phyloP scores from a whole-genome alignment of 163 green algal genomes.

The Volvox carteri region DNA sequence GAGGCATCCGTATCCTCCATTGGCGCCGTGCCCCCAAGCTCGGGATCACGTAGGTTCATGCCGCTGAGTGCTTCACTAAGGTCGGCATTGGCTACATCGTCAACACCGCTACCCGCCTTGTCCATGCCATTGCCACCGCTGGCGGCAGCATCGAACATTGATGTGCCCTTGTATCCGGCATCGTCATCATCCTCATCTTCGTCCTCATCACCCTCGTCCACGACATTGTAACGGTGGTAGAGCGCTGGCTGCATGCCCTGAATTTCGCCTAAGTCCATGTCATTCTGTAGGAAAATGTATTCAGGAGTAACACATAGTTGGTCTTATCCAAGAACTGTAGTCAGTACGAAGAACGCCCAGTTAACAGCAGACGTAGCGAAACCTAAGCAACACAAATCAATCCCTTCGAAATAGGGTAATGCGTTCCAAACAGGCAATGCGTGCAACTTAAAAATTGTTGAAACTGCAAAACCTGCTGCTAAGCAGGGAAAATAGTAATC shows the following conservation, averaged over 20 bases:
- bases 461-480: no score
- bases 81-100: conserved; percentile 17
- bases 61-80: conserved; percentile 51
- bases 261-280: conserved; percentile 63
- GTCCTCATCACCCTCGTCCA: conserved; percentile 79
- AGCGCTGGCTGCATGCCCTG: conserved; percentile 68
- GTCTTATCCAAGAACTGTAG: no score
- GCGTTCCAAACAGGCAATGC: no score
- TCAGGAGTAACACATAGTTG: neutral
- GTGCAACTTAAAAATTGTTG: no score
- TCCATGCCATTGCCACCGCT: neutral
- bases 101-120: neutral
- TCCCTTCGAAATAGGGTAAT: no score
- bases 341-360: no score
- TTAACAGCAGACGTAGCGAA: no score
- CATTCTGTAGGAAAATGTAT: conserved; percentile 17
- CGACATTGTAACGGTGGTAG: conserved; percentile 77
- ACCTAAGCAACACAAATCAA: no score
- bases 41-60: conserved; percentile 57
- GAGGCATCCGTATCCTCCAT: conserved; percentile 34
- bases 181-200: conserved; percentile 76
- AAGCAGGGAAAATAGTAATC: no score
- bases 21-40: conserved; percentile 19
- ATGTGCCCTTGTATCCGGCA: conserved; percentile 21
- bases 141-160: conserved; percentile 49